These are phyloP conservation scores for Pyrus communis DNA, from an alignment of 306 rosid species.

Conservation along the genomic window DNA sequence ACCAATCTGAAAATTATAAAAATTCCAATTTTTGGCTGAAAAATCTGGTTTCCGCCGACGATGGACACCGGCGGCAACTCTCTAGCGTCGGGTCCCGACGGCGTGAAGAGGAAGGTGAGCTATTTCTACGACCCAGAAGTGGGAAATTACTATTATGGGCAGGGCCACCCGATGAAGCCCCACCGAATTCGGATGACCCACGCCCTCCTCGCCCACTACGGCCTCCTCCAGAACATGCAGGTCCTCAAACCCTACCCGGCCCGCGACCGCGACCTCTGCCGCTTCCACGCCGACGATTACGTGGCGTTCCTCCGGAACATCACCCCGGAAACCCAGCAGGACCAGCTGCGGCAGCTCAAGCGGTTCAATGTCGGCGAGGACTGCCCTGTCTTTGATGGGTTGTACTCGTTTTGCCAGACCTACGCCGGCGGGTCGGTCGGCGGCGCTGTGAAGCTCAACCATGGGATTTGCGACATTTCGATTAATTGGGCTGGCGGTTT, in stretches of 20 bases:
- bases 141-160: conserved; percentile 85
- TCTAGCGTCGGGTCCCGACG: conserved; percentile 69
- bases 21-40: not conserved
- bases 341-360: conserved; percentile 78
- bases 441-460: conserved; percentile 77
- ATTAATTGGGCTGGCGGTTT: conserved; percentile 87
- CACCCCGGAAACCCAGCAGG: conserved; percentile 84
- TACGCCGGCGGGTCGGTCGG: conserved; percentile 95
- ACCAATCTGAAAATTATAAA: not conserved
- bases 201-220: conserved; percentile 82
- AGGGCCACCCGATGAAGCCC: conserved; percentile 95
- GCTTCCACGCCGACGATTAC: conserved; percentile 84
- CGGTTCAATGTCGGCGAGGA: conserved; percentile 90
- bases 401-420: conserved; percentile 77
- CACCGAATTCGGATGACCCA: conserved; percentile 87
- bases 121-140: conserved; percentile 88
- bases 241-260: conserved; percentile 90
- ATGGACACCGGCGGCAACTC: conserved; percentile 76
- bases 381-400: conserved; percentile 85
- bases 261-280: conserved; percentile 70
- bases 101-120: conserved; percentile 69
- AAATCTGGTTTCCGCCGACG: not conserved
- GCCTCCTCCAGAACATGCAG: conserved; percentile 82
- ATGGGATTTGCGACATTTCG: conserved; percentile 74
- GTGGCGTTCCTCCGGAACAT: conserved; percentile 72